Base-by-base conservation (phyloP, 257 asterid genomes). In the Marsdenia floribunda region DNA sequence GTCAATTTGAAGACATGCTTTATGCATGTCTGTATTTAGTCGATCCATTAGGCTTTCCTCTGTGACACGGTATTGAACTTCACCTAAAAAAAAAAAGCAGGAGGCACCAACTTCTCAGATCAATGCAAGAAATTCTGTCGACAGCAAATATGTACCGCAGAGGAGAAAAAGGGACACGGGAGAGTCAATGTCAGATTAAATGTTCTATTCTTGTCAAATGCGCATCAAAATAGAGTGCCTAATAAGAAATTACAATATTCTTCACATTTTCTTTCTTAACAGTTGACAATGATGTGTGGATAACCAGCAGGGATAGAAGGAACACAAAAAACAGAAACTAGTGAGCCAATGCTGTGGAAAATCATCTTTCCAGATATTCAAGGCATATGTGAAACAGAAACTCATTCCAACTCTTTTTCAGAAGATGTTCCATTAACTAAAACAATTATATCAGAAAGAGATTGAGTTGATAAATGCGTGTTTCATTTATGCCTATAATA, bases 11-110 rank as follows among this genome's bases (percentile, higher is more conserved):
- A 85, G 91, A 78, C 97, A 88, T 24, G 93, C 96, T 72, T 89
- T 89, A 42, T 85, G 93, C 90, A 93, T 85, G 74, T 89, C 82
- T 37, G 95, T 91, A 75, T 82, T 87, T 21, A 91, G 91, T 77
- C 97, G 82, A 77, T 93, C 98, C 80, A 60, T 85, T 83, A 93
- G 72, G 78, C 96, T 88, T 86, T 89, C 96, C 76, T 80, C 82
- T 0, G 96, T 91, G 82, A 90, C 93, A 66, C 78, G 88, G 80
- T 88, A 89, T 7, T 81, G 85, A 71, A 85, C 88, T 42, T 83
- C 88, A 74, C 93, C 97, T 91, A 67, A n/a, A 67, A n/a, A n/a
- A 67, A n/a, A 49, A 70, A 68, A 57, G 67, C 40, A 44, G 50
- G 57, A 53, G 57, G 18, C 47, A 50, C 66, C 44, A 73, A 29